Base-by-base conservation (phyloP, 495 filamentous ascomycete species). In the Articulospora tetracladia region DNA sequence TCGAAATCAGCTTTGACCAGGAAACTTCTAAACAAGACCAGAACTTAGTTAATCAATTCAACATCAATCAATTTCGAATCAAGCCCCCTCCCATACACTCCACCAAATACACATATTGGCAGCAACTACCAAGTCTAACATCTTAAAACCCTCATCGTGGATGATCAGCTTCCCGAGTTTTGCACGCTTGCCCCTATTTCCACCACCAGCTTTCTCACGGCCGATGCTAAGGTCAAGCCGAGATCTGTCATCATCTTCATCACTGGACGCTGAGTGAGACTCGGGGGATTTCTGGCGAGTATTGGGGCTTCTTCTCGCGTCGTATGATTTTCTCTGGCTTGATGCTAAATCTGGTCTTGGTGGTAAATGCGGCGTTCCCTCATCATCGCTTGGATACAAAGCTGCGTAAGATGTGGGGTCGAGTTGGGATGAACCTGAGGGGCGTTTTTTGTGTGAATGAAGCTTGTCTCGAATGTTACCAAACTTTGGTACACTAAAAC, bases 121-220 rank as follows among this genome's bases (percentile, higher is more conserved):
- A 11, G 93, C 90, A 26, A 98, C 91, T 1, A 96, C 79, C 54
- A 98, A 69, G 79, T 98, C 94, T 65, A 97, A 68, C 94, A 98
- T 97, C 74, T 95, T 95, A 57, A 96, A 75, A 0, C 94, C 94
- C 64, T 96, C 93, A 62, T 93, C 86, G 63, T 93, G 86, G 24
- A 98, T 82, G 32, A 98, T 89, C 57, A 97, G 69, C 73, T 97
- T 98, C 1, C 93, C 93, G 67, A 98, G 76, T 73, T 98, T 97
- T 0, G 90, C 93, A 61, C 90, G 84, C 68, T 88, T 93, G 0
- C 92, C 92, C 47, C 85, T 79, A 66, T 90, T 86, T 0, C 91
- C 92, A 22, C 93, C 93, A 0, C 91, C 92, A 0, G 92, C 80
- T 51, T 75, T 78, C 72, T 97, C 92, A 59, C 82, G 80, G 0